A percentile compares a stretch with the other conserved stretches of the same genome.
These are phyloP conservation scores for Calonectria fujianensis DNA, from an alignment of 2,329 filamentous ascomycete genomes.

Conservation along the genomic window DNA sequence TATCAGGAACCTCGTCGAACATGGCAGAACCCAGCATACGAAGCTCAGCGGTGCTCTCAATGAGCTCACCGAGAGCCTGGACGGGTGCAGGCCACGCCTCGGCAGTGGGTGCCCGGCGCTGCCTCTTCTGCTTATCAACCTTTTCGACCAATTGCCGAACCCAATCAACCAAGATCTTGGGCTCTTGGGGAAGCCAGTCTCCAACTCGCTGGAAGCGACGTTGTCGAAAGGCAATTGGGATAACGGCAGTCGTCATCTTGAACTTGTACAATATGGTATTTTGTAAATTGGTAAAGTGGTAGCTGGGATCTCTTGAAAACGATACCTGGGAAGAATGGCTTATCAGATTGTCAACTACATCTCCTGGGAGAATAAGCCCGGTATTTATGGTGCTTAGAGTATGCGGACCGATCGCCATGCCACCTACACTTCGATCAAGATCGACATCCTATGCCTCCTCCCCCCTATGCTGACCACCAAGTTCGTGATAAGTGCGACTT, in stretches of 20 bases:
- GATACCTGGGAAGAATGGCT: not conserved
- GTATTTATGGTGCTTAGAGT: not conserved
- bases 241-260: constrained; percentile 5
- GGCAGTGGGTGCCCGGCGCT: not conserved
- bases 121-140: not conserved
- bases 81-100: not conserved
- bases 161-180: constrained; percentile 9
- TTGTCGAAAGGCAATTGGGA: constrained; percentile 5
- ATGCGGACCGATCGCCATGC: not conserved
- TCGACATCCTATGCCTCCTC: too few species aligned
- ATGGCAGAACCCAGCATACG: constrained; percentile 49
- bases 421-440: not conserved
- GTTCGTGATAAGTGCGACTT: not conserved
- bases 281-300: not conserved
- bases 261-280: not conserved
- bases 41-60: constrained; percentile 37
- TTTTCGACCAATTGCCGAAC: not conserved
- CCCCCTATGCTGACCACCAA: not conserved
- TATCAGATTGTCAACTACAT: not conserved
- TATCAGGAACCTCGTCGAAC: constrained; percentile 49
- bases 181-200: constrained; percentile 5
- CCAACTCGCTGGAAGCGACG: constrained; percentile 13
- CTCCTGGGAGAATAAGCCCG: not conserved
- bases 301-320: not conserved
- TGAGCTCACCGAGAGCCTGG: not conserved